Conservation (phyloP, 1,139 yeast species). For the Pneumocystis canis region DNA sequence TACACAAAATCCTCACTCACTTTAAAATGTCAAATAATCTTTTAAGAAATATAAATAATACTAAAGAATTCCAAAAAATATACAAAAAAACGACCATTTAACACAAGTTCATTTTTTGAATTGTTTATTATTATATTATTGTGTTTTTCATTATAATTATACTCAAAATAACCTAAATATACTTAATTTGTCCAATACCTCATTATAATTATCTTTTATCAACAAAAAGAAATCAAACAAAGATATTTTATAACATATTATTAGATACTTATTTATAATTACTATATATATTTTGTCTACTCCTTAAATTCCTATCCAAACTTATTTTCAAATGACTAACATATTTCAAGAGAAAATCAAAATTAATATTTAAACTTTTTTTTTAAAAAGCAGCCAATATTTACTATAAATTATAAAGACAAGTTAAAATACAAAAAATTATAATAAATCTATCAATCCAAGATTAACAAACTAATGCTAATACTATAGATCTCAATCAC, state of each 20-base stretch:
- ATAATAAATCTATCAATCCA: neutral
- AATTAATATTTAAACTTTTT: no score
- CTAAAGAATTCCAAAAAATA: constrained; percentile 7
- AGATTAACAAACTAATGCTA: neutral
- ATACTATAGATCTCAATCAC: neutral
- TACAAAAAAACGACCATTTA: neutral
- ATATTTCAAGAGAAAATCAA: no score
- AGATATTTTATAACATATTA: neutral
- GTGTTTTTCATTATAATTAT: constrained; percentile 88
- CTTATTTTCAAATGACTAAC: no score
- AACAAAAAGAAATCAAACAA: constrained; percentile 28
- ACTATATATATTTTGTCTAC: no score
- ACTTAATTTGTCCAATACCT: constrained; percentile 83
- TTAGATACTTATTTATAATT: no score
- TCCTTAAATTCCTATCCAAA: no score
- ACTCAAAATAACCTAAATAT: constrained; percentile 88
- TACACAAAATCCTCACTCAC: no score
- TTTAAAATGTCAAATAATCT: constrained; percentile 57
- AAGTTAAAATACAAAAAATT: neutral
- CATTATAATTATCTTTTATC: constrained; percentile 74
- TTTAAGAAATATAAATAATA: constrained; percentile 13
- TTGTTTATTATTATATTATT: constrained; percentile 82
- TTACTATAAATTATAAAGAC: neutral
- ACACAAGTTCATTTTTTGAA: constrained; percentile 26
- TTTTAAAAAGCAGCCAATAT: no score